phyloP scores from a whole-genome alignment of 2,329 filamentous ascomycete genomes.

The Diatrype stigma region DNA sequence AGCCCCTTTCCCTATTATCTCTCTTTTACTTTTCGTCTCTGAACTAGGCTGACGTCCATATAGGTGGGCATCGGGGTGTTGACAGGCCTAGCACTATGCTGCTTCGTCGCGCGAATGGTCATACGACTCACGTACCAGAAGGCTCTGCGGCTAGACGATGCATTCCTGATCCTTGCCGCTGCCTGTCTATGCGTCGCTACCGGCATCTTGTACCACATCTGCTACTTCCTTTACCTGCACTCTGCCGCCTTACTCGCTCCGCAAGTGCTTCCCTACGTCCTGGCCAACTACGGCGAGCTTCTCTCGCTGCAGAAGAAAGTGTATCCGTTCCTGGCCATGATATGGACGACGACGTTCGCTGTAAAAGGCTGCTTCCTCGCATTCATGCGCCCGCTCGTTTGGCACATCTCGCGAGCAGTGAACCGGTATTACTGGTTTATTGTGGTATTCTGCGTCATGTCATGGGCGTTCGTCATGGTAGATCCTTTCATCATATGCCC shows the following conservation, averaged over 20 bases:
- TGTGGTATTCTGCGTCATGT: constrained; percentile 10
- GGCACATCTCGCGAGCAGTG: constrained; percentile 10
- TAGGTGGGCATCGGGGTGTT: constrained; percentile 9
- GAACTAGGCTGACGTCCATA: neutral
- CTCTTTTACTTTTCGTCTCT: too few species aligned
- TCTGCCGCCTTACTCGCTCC: constrained; percentile 12
- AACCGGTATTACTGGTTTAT: constrained; percentile 20
- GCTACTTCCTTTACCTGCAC: constrained; percentile 14
- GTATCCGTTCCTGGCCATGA: constrained; percentile 14
- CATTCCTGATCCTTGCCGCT: constrained; percentile 13
- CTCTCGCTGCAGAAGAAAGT: constrained; percentile 12
- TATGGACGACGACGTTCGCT: constrained; percentile 17
- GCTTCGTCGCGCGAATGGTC: constrained; percentile 11
- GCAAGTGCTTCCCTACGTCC: constrained; percentile 4
- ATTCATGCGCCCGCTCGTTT: constrained; percentile 15
- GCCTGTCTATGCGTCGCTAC: constrained; percentile 10
- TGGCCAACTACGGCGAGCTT: constrained; percentile 6
- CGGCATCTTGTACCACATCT: constrained; percentile 17
- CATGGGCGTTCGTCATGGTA: constrained; percentile 13
- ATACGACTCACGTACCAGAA: constrained; percentile 14
- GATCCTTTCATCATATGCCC: constrained; percentile 19
- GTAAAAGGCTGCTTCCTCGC: constrained; percentile 19
- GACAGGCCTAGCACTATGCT: constrained; percentile 9
- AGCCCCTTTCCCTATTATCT: too few species aligned
- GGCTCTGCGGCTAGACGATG: constrained; percentile 11